Evolutionary conservation across 805 yeast genomes (phyloP), one percentile per base, ranked within the genome.

Genomic region (Candida methanosorbosa): DNA sequence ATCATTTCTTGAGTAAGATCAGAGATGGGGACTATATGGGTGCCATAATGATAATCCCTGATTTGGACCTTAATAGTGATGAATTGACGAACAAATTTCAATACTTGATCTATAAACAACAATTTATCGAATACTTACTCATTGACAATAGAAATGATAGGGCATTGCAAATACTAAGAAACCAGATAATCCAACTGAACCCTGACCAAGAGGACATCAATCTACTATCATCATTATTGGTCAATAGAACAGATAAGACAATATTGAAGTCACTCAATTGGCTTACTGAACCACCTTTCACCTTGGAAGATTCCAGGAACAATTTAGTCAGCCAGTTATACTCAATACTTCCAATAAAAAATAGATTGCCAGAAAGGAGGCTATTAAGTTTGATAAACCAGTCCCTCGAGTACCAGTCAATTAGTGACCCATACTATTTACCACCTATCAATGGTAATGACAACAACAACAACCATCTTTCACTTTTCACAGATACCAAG

Each of bases 311-410:
- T 7, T 64, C 80, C 8, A 56, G 82, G 37, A 47, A 49, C 11
- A 28, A 43, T 6, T 43, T 77, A 23, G 49, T 72, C 7, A 51
- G 57, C 8, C 61, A 63, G 27, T 61, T 78, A 1, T 60, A 72
- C 25, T 48, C 54, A 24, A 59, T 59, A 43, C 61, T 78, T 15
- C 67, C 76, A 12, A 70, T 81, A 1, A 63, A 68, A 34, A 43
- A 45, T 9, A 37, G 47, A 59, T 38, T 32, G 56, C 66, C 73
- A 3, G 78, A 84, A 0, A 63, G 69, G 33, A 56, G 84, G 21
- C 50, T 79, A 9, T 59, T 70, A 15, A 59, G 70, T 5, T 49
- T 79, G 18, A 44, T 78, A 11, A 54, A 61, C 12, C 81, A 78
- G 43, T 71, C 84, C 0, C 49, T 68, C 13, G 47, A 56, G 23